Conservation (phyloP, 352 stramenopile genomes). For the Phytopythium helicoides region DNA sequence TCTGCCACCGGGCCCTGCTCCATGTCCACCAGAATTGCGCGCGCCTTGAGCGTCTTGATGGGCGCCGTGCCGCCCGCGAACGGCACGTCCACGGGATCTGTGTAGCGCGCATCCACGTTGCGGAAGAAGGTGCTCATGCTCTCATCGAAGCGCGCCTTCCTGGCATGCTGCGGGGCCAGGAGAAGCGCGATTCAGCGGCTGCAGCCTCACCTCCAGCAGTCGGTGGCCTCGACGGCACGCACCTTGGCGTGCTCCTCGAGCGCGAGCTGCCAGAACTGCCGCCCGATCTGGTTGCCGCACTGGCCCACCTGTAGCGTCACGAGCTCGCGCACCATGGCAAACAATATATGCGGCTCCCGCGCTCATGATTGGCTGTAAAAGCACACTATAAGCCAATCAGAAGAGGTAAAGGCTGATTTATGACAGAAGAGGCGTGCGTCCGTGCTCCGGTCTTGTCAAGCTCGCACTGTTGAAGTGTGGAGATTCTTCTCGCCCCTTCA, state of each 20-base stretch:
- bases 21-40: conserved; percentile 92
- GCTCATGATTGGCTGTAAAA: not conserved
- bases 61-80: conserved; percentile 31
- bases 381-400: too few relatives aligned
- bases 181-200: not conserved
- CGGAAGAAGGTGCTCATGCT: conserved; percentile 93
- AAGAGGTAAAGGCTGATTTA: too few relatives aligned
- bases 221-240: too few relatives aligned
- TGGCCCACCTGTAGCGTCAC: conserved; percentile 92
- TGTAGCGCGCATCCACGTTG: conserved; percentile 78
- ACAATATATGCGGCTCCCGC: too few relatives aligned
- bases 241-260: conserved; percentile 88
- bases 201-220: too few relatives aligned
- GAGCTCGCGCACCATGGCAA: conserved; percentile 76
- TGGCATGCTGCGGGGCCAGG: conserved; percentile 28
- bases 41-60: conserved; percentile 66
- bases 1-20: conserved; percentile 88
- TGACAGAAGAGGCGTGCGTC: too few relatives aligned
- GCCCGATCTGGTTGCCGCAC: conserved; percentile 94
- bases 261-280: conserved; percentile 90
- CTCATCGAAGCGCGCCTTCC: conserved; percentile 74
- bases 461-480: too few relatives aligned
- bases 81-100: conserved; percentile 48
- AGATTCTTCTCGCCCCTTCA: not conserved
- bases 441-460: too few relatives aligned